Conservation (phyloP, 192 early-diverging fungal genomes). For the Mortierella antarctica region DNA sequence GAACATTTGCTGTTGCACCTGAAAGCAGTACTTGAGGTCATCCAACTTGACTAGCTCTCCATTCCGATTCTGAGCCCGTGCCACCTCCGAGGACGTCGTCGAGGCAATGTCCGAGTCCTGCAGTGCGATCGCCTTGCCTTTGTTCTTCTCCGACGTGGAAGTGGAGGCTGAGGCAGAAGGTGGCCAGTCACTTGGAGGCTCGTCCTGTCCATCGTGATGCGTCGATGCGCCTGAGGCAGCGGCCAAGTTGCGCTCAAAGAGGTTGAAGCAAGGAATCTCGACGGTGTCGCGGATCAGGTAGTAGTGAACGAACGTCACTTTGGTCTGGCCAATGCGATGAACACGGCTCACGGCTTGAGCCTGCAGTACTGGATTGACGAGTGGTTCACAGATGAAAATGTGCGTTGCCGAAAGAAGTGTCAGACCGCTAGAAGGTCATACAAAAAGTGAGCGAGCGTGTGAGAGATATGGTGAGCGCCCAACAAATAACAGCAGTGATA, state of each 20-base stretch:
- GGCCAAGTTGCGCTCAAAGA: conserved; percentile 25
- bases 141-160: neutral
- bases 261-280: conserved; percentile 33
- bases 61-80: conserved; percentile 25
- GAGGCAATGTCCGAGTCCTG: conserved; percentile 12
- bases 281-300: conserved; percentile 25
- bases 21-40: conserved; percentile 31
- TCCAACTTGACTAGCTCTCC: conserved; percentile 38
- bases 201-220: neutral
- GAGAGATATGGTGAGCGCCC: too few relatives aligned
- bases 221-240: neutral
- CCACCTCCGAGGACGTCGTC: conserved; percentile 19
- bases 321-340: conserved; percentile 56
- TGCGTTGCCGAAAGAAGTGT: conserved; percentile 52
- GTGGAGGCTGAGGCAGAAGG: neutral
- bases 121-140: neutral
- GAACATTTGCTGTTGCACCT: conserved; percentile 9
- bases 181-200: neutral
- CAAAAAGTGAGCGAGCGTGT: neutral
- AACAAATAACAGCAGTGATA: neutral
- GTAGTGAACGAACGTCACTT: conserved; percentile 44
- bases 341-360: conserved; percentile 59
- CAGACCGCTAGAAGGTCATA: conserved; percentile 39
- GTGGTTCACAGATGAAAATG: conserved; percentile 57
- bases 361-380: conserved; percentile 53